Evolutionary conservation across 2,329 filamentous ascomycete species (phyloP).

Genomic region (Monilinia fructicola): DNA sequence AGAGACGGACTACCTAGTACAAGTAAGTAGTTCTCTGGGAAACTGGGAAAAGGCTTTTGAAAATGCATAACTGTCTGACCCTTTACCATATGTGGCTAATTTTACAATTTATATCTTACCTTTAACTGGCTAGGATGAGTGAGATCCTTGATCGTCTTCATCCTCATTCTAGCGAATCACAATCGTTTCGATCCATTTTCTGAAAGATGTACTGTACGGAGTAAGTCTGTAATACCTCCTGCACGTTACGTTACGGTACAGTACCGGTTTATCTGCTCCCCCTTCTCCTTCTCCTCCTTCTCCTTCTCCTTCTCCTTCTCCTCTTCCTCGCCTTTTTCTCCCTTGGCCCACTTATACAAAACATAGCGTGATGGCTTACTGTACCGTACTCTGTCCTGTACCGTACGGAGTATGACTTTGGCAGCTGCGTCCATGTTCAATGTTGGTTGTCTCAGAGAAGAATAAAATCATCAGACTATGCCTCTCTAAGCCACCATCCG

Average conservation of each 20-base stretch:
- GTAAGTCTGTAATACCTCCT: no score
- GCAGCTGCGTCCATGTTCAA: conserved; percentile 3
- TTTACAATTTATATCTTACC: neutral
- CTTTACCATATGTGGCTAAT: conserved; percentile 18
- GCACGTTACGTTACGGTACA: no score
- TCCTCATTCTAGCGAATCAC: neutral
- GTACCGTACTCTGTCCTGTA: no score
- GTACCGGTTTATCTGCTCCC: no score
- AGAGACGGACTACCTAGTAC: neutral
- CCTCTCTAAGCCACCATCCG: no score
- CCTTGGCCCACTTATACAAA: conserved; percentile 21
- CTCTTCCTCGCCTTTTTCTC: neutral
- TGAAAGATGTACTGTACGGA: no score
- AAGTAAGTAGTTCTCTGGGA: neutral
- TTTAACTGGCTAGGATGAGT: neutral
- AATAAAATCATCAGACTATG: no score
- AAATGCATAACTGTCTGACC: conserved; percentile 11
- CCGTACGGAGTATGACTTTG: neutral
- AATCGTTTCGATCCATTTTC: neutral
- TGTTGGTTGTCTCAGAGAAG: no score
- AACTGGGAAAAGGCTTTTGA: neutral
- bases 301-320: neutral
- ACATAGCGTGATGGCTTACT: conserved; percentile 12
- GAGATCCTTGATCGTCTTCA: neutral
- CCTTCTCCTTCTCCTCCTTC: neutral